Evolutionary conservation across 805 yeast species (phyloP), one percentile per base, ranked within the genome.

Genomic region (Zygoascus flipseniorum): DNA sequence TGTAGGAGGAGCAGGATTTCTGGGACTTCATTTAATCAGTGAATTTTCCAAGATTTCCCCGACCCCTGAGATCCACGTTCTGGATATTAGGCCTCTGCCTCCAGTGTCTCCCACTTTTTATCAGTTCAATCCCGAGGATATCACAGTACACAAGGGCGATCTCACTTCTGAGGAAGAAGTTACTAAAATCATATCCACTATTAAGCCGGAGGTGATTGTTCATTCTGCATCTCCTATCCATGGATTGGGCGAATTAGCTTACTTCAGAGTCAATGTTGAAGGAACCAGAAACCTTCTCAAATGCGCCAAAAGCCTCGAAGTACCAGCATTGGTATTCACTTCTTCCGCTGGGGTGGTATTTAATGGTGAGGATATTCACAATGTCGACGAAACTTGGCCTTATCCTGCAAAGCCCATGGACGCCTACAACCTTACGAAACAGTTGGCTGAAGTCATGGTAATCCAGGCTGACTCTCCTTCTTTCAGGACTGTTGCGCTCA

Each of bases 211-310:
- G 43, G 90, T 88, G 1, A 79, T 93, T 23, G 96, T 93, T 8
- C 98, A 95, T 66, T 86, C 96, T 1, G 99, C 98, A 1, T 92
- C 98, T 11, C 99, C 99, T 18, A 78, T 93, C 68, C 97, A 89
- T 66, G 97, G 97, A 4, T 74, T 83, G 60, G 78, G 81, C n/a
- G 85, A 85, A 59, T 83, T 80, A 45, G 78, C 93, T 46, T 92
- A 92, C 70, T 85, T 83, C 60, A 86, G 86, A 61, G 99, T 93
- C 49, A 93, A 93, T 64, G 92, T 93, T 31, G 78, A 80, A 47
- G 99, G 99, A 43, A 93, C 99, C 1, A 72, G 74, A 53, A 87
- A 83, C 57, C 77, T 93, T 37, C 71, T 92, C 43, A 72, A 78
- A 47, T 84, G 83, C 49, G 81, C 90, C 46, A 3, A 37, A 37